Evolutionary conservation across 495 filamentous ascomycete species (phyloP).

Genomic region (Lepidopterella palustris): DNA sequence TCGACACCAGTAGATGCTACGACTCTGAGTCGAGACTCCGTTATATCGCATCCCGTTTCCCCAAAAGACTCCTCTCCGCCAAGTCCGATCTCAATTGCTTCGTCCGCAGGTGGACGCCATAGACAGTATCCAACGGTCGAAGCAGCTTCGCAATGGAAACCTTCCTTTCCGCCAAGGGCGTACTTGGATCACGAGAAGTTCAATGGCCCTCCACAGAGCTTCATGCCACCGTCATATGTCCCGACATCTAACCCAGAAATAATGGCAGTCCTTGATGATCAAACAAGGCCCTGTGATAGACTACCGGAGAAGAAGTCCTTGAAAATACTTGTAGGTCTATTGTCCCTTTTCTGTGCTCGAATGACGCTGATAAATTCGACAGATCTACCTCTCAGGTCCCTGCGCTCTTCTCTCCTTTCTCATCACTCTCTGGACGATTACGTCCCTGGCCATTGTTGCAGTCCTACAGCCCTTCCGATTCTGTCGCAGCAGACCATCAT

Average conservation of each 20-base stretch:
- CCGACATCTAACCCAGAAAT: conserved; percentile 19
- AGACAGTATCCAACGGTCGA: conserved; percentile 3
- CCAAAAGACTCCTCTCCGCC: conserved; percentile 19
- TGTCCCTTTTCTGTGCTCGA: neutral
- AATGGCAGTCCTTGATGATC: conserved; percentile 18
- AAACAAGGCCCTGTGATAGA: neutral
- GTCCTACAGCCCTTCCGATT: conserved; percentile 35
- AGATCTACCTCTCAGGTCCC: conserved; percentile 34
- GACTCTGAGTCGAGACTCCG: conserved; percentile 15
- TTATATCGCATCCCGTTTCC: conserved; percentile 24
- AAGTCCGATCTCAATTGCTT: conserved; percentile 23
- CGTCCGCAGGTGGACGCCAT: conserved; percentile 12
- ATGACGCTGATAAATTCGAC: neutral
- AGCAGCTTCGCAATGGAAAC: neutral
- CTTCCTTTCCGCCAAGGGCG: conserved; percentile 16
- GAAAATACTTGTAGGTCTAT: conserved; percentile 17
- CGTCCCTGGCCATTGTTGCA: conserved; percentile 30
- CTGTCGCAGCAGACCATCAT: conserved; percentile 23
- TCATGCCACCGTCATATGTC: conserved; percentile 3
- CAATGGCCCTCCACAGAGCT: conserved; percentile 3
- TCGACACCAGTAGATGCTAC: neutral
- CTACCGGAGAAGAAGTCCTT: conserved; percentile 18
- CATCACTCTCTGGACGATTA: conserved; percentile 30
- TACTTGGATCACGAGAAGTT: conserved; percentile 19
- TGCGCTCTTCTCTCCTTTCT: conserved; percentile 30